Conservation (phyloP, 208 protist species). For the Trypanosomatidae sp. region DNA sequence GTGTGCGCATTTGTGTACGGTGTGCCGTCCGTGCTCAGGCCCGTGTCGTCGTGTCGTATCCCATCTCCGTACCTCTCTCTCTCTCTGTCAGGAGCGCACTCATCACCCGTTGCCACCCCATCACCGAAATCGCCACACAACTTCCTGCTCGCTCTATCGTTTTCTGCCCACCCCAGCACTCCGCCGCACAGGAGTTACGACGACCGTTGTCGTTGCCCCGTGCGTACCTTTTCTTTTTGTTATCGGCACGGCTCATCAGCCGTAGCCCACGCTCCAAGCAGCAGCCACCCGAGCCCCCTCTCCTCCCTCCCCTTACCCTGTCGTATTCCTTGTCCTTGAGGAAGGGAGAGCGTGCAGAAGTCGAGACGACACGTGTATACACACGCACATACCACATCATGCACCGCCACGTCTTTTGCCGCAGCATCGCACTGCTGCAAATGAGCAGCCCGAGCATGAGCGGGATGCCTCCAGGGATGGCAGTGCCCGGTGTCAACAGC, state of each 20-base stretch:
- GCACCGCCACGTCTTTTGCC: conserved; percentile 35
- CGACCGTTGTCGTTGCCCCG: neutral
- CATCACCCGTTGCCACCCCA: neutral
- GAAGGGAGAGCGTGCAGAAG: neutral
- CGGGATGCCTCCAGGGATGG: conserved; percentile 15
- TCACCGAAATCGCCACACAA: neutral
- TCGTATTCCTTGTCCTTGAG: neutral
- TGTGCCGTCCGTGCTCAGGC: neutral
- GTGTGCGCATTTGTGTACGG: neutral
- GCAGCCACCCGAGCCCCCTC: neutral
- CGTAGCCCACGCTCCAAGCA: neutral
- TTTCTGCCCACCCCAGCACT: neutral
- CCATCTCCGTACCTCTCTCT: neutral
- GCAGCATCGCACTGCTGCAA: conserved; percentile 39
- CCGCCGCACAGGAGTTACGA: neutral
- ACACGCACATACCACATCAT: conserved; percentile 9
- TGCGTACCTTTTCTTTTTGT: neutral
- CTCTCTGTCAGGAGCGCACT: neutral
- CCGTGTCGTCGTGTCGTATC: neutral
- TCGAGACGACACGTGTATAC: neutral
- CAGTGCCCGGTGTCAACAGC: neutral
- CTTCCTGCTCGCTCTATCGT: neutral
- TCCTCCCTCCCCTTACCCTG: neutral
- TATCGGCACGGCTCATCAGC: neutral
- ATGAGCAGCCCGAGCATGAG: conserved; percentile 25